Conservation (phyloP, 2,329 filamentous ascomycete genomes). For the Aspergillus fischeri region DNA sequence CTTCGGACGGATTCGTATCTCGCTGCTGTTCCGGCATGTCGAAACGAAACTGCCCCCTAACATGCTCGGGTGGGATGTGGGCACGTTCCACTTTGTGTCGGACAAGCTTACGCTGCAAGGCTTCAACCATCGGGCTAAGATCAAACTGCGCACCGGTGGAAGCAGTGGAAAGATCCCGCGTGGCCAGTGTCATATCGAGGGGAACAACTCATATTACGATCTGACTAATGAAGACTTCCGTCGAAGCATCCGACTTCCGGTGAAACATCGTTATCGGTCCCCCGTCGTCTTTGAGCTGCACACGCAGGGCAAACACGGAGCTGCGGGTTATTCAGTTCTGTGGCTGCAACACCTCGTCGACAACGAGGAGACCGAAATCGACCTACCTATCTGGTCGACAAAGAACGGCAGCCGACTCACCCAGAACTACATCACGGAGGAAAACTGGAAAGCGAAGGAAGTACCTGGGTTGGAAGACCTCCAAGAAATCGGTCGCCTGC, state of each 20-base stretch:
- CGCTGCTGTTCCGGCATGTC: conserved; percentile 82
- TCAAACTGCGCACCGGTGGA: conserved; percentile 79
- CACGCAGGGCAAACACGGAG: conserved; percentile 61
- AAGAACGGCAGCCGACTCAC: conserved; percentile 69
- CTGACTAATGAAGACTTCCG: conserved; percentile 49
- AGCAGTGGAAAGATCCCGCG: conserved; percentile 68
- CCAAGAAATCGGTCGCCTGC: conserved; percentile 73
- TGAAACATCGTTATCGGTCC: conserved; percentile 84
- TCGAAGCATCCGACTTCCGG: conserved; percentile 68
- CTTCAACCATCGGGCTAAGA: conserved; percentile 61
- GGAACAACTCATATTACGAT: conserved; percentile 60
- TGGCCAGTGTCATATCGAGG: conserved; percentile 56
- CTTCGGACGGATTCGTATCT: conserved; percentile 84
- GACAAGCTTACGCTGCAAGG: conserved; percentile 62
- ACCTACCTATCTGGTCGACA: conserved; percentile 88
- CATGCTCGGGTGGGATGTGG: conserved; percentile 90
- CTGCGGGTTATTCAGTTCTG: conserved; percentile 71
- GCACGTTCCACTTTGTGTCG: conserved; percentile 83
- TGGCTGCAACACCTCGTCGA: conserved; percentile 87
- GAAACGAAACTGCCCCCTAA: conserved; percentile 79
- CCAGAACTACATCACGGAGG: conserved; percentile 86
- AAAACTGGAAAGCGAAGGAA: conserved; percentile 59
- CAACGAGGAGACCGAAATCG: conserved; percentile 69
- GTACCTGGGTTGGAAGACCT: conserved; percentile 72
- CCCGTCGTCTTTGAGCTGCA: conserved; percentile 88